phyloP scores from a whole-genome alignment of 352 stramenopile genomes.

The Proteromonas lacertae region DNA sequence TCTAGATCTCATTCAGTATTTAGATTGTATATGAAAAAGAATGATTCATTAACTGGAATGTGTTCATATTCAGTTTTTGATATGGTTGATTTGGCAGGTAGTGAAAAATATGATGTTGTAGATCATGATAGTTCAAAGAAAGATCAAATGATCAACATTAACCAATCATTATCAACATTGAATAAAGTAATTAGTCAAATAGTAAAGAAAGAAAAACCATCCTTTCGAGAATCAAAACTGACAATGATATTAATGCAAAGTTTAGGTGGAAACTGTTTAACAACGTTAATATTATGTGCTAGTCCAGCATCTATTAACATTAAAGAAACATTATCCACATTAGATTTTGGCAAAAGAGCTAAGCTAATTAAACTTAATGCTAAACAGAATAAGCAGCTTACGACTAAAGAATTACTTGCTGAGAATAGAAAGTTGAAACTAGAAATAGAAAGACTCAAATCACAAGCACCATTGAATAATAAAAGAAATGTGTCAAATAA shows the following conservation, averaged over 20 bases:
- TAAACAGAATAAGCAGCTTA: slow-evolving; percentile 50
- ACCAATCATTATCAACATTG: slow-evolving; percentile 58
- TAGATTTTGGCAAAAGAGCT: slow-evolving; percentile 48
- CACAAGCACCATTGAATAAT: too few species aligned
- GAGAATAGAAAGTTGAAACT: too few species aligned
- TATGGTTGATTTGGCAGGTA: slow-evolving; percentile 42
- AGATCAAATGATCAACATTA: too few species aligned
- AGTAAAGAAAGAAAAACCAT: slow-evolving; percentile 30
- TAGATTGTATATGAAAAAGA: slow-evolving; percentile 6
- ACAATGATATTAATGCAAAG: slow-evolving; percentile 63
- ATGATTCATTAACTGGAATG: too few species aligned
- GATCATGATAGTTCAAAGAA: slow-evolving; percentile 14
- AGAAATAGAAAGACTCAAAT: too few species aligned
- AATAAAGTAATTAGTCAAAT: slow-evolving; percentile 71
- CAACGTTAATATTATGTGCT: slow-evolving; percentile 55
- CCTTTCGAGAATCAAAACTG: slow-evolving; percentile 49
- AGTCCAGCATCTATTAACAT: slow-evolving; percentile 48
- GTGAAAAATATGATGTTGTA: slow-evolving; percentile 11
- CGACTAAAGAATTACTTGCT: slow-evolving; percentile 50
- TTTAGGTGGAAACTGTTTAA: slow-evolving; percentile 62
- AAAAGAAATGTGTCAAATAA: too few species aligned
- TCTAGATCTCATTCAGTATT: slow-evolving; percentile 9
- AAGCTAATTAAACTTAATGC: slow-evolving; percentile 75
- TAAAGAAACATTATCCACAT: slow-evolving; percentile 49
- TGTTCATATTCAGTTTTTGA: too few species aligned